Evolutionary conservation across 2,329 filamentous ascomycete species (phyloP), one percentile per base, ranked within the genome.

Genomic region (Albophoma yamanashiensis): DNA sequence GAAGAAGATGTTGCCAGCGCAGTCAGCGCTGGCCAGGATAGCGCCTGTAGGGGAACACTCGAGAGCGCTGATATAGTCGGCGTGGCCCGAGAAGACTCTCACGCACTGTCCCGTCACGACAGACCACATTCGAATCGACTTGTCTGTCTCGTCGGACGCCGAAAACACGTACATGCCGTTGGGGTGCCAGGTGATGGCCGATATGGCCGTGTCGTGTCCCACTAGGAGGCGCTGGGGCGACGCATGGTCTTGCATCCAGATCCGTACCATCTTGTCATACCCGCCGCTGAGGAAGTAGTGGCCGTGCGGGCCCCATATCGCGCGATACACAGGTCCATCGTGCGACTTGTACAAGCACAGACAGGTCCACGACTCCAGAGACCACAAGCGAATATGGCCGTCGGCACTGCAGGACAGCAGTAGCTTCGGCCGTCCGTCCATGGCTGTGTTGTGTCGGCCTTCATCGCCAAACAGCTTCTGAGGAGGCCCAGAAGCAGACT

Each of bases 41-140:
- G 90, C 92, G 64, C 94, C 94, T 67, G 91, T 92, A 1, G 91
- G 91, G 27, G 91, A 88, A 68, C 92, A 96, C 64, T 93, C 85
- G 34, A 97, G 77, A 0, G 91, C 84, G 17, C 89, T 95, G 70
- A 97, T 87, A 68, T 91, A 91, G 57, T 94, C 91, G 0, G 86
- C 89, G 70, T 99, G 94, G 1, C 94, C 94, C 0, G 90, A 92
- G 70, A 97, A 96, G 68, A 97, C 85, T 34, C 94, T 89, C 6
- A 97, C 90, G 42, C 92, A 91, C 63, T 88, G 87, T 36, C 94
- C 94, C 11, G 89, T 93, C 14, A 86, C 83, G n/a, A 97, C 84
- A 12, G 92, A 88, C 94, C 94, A 99, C 93, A 99, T 97, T 38
- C 94, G 88, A 40, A 97, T 90, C 0, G 92, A 94, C 73, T 93